Conservation (phyloP, 306 rosid genomes). For the Dryas octopetala region DNA sequence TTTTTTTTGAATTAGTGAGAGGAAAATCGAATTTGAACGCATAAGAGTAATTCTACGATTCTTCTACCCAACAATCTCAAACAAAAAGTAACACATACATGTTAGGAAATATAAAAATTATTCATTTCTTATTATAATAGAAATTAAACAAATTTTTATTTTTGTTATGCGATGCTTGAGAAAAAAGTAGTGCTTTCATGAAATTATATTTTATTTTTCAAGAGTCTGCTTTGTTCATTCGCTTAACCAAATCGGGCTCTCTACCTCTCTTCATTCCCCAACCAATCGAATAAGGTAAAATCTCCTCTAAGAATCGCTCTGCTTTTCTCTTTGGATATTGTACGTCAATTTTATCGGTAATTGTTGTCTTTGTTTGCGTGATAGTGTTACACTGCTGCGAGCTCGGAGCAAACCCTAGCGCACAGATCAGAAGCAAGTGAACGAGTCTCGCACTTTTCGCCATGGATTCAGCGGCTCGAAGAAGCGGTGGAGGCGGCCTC, state of each 20-base stretch:
- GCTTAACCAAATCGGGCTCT: not conserved
- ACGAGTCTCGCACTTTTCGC: not conserved
- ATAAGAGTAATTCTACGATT: no score
- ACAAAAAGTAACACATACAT: no score
- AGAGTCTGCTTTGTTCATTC: no score
- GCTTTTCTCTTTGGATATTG: not conserved
- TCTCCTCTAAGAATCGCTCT: not conserved
- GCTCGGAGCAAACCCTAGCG: constrained; percentile 32
- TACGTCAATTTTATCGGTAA: not conserved
- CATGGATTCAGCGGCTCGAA: constrained; percentile 60
- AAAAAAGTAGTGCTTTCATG: no score
- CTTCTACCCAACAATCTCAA: no score
- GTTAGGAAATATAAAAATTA: no score
- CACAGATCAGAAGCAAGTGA: constrained; percentile 23
- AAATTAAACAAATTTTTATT: no score
- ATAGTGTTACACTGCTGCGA: not conserved
- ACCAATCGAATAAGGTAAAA: not conserved
- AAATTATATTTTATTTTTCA: no score
- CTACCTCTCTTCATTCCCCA: not conserved
- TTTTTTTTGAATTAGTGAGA: no score
- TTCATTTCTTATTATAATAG: no score
- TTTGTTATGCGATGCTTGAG: no score
- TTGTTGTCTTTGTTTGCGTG: not conserved
- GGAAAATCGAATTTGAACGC: no score
- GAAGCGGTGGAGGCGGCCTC: constrained; percentile 66